These are phyloP conservation scores for Haematococcus sp. DNA, from an alignment of 139 green algal species.

Conservation along the genomic window DNA sequence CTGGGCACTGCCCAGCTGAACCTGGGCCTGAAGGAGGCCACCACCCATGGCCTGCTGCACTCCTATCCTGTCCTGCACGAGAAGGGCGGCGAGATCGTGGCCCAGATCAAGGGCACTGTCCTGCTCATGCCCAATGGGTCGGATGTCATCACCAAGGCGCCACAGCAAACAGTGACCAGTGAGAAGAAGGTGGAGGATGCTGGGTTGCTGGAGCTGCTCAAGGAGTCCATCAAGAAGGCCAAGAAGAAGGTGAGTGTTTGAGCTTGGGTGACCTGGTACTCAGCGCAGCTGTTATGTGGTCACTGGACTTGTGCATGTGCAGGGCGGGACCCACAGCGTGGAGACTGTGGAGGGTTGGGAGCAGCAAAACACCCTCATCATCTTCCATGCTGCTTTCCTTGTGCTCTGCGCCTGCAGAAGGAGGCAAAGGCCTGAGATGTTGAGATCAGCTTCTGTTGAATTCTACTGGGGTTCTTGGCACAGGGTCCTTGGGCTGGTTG, in stretches of 20 bases:
- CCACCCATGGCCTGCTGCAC: constrained; percentile 91
- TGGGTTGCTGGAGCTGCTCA: constrained; percentile 50
- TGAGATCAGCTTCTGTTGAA: too few species aligned
- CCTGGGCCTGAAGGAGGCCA: constrained; percentile 72
- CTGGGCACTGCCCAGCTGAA: constrained; percentile 27
- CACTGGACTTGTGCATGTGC: too few species aligned
- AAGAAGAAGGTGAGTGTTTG: constrained; percentile 79
- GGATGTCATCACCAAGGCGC: constrained; percentile 72
- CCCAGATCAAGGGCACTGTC: constrained; percentile 93
- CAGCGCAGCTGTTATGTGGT: too few species aligned
- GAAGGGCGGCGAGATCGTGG: constrained; percentile 66
- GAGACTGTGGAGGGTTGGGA: too few species aligned
- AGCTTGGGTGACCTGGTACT: too few species aligned
- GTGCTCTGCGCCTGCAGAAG: too few species aligned
- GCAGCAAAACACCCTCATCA: too few species aligned
- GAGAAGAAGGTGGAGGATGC: constrained; percentile 72
- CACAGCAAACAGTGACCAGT: constrained; percentile 71
- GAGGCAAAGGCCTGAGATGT: too few species aligned
- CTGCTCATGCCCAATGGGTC: constrained; percentile 95
- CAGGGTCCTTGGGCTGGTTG: too few species aligned
- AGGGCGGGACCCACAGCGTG: too few species aligned
- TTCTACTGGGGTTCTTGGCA: too few species aligned
- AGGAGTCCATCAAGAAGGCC: constrained; percentile 32
- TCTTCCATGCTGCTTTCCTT: too few species aligned
- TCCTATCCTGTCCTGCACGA: constrained; percentile 96